Conservation (phyloP, 495 filamentous ascomycete genomes). For the Pseudoneurospora amorphoporcata region DNA sequence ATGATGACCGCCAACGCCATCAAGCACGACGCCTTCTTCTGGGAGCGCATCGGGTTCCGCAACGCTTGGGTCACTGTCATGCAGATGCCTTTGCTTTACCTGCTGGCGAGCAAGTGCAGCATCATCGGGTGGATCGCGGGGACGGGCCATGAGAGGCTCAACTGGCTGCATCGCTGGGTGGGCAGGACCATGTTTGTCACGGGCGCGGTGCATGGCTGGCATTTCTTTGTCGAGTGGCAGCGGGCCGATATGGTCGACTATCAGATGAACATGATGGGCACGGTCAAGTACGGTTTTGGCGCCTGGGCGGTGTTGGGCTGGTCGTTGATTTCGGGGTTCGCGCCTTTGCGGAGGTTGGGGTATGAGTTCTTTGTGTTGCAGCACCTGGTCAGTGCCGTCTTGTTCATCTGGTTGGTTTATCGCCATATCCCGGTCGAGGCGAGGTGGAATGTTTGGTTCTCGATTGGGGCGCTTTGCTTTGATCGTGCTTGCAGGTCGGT, state of each 20-base stretch:
- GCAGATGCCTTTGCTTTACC: constrained; percentile 74
- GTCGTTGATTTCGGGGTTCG: constrained; percentile 56
- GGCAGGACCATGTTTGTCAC: constrained; percentile 66
- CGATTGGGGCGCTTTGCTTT: constrained; percentile 58
- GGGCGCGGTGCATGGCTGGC: constrained; percentile 61
- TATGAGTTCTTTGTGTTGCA: constrained; percentile 81
- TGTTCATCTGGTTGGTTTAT: constrained; percentile 58
- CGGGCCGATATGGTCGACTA: constrained; percentile 50
- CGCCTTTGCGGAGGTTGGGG: constrained; percentile 54
- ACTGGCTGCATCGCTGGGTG: constrained; percentile 80
- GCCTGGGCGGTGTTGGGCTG: constrained; percentile 68
- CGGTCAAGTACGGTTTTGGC: constrained; percentile 57
- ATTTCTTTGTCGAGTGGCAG: constrained; percentile 61
- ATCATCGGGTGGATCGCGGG: constrained; percentile 59
- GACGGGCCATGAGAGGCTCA: constrained; percentile 62
- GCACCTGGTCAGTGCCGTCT: constrained; percentile 57
- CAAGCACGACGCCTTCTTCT: constrained; percentile 35
- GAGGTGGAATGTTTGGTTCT: constrained; percentile 57
- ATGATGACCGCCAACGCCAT: constrained; percentile 43
- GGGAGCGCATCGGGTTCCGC: constrained; percentile 66
- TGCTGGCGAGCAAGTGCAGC: constrained; percentile 71
- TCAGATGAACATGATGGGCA: constrained; percentile 52
- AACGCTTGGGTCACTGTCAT: constrained; percentile 65
- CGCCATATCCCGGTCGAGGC: constrained; percentile 51
- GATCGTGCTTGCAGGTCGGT: constrained; percentile 50